These are phyloP conservation scores for Cymbopogon flexuosus DNA, from an alignment of 202 grass and related monocot species.

Conservation along the genomic window DNA sequence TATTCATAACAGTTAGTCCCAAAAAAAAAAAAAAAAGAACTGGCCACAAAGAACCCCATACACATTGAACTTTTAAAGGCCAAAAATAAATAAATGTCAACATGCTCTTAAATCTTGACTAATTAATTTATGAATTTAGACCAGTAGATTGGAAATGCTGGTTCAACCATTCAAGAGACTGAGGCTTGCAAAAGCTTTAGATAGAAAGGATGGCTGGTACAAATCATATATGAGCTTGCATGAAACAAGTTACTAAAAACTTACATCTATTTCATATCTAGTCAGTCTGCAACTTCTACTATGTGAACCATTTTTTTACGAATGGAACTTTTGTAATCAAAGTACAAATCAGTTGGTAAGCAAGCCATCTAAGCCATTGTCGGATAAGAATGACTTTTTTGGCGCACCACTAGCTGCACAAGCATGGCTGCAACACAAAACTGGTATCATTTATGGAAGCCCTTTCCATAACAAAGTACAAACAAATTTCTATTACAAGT, in stretches of 20 bases:
- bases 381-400: background rate
- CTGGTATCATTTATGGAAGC: background rate
- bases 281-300: background rate
- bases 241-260: background rate
- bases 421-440: background rate
- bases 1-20: background rate
- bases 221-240: background rate
- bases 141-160: background rate
- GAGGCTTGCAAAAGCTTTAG: background rate
- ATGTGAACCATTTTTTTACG: background rate
- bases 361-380: background rate
- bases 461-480: background rate
- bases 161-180: background rate
- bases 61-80: background rate
- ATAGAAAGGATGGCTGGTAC: background rate
- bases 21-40: background rate
- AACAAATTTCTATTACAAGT: background rate
- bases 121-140: background rate
- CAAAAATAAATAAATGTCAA: background rate
- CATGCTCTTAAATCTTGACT: background rate
- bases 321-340: constrained; percentile 8
- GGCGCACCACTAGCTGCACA: background rate
- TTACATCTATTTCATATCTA: background rate
- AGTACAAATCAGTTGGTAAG: background rate
- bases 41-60: background rate